A percentile compares a stretch with the other conserved stretches of the same genome.
Evolutionary conservation across 306 rosid species (phyloP).

Genomic region (Ormosia emarginata): DNA sequence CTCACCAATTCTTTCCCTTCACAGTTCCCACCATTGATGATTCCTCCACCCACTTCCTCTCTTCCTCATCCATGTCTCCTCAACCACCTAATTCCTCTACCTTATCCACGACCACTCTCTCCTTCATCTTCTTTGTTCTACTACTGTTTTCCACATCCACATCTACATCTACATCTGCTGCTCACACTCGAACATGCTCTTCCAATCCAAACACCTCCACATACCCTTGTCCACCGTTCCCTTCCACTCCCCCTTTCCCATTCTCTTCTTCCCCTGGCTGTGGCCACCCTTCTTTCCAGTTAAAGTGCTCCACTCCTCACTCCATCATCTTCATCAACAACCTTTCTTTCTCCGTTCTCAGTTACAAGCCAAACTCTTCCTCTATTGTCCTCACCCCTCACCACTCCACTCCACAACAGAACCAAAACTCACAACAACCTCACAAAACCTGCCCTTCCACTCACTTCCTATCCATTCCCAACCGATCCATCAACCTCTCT

Average conservation of each 20-base stretch:
- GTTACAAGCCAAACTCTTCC: slow-evolving; percentile 54
- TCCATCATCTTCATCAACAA: slow-evolving; percentile 64
- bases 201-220: not conserved
- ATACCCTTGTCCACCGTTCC: slow-evolving; percentile 60
- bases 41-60: not conserved
- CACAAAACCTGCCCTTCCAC: slow-evolving; percentile 27
- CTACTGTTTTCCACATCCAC: not conserved
- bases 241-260: slow-evolving; percentile 53
- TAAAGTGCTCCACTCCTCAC: slow-evolving; percentile 49
- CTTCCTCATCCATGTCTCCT: slow-evolving; percentile 33
- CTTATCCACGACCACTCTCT: not conserved
- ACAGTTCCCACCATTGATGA: not conserved
- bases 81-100: not conserved
- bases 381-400: slow-evolving; percentile 58
- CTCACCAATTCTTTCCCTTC: not conserved
- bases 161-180: not conserved
- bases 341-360: slow-evolving; percentile 56
- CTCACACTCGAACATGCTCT: too few species aligned
- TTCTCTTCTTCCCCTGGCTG: slow-evolving; percentile 71
- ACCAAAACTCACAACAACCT: not conserved
- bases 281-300: slow-evolving; percentile 90
- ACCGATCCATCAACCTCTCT: slow-evolving; percentile 51
- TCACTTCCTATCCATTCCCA: slow-evolving; percentile 42
- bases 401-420: not conserved
- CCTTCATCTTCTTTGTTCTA: not conserved